Evolutionary conservation across 2,329 filamentous ascomycete species (phyloP).

Genomic region (Boeremia exigua): DNA sequence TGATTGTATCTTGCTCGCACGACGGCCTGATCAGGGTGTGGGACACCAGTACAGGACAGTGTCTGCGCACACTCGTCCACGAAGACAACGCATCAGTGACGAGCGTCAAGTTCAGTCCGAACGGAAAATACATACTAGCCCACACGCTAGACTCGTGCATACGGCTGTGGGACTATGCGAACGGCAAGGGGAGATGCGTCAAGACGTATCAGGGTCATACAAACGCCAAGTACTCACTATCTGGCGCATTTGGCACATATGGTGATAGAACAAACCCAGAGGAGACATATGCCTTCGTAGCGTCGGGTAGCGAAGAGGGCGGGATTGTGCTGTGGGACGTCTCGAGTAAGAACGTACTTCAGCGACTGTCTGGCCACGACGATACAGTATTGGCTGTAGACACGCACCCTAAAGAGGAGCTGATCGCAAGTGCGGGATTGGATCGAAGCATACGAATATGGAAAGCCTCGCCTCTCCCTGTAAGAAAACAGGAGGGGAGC

Average conservation of each 20-base stretch:
- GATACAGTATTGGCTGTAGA: constrained; percentile 67
- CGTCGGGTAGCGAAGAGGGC: constrained; percentile 87
- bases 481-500: neutral
- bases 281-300: constrained; percentile 66
- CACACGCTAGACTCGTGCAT: constrained; percentile 91
- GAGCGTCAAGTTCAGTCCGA: constrained; percentile 89
- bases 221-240: constrained; percentile 85
- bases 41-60: constrained; percentile 95
- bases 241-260: constrained; percentile 79
- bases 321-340: constrained; percentile 90
- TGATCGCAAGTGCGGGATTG: constrained; percentile 67
- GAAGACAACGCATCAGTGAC: constrained; percentile 93
- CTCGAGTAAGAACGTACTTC: constrained; percentile 76
- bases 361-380: constrained; percentile 64
- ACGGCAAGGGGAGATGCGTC: constrained; percentile 84
- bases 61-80: constrained; percentile 90
- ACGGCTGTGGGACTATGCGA: constrained; percentile 92
- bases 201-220: constrained; percentile 96
- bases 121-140: constrained; percentile 90
- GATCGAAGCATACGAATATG: constrained; percentile 8
- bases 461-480: constrained; percentile 6
- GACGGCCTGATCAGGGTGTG: constrained; percentile 82
- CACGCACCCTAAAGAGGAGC: constrained; percentile 60
- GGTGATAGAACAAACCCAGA: constrained; percentile 36
- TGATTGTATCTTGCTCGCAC: constrained; percentile 89